Conservation (phyloP, 2,329 filamentous ascomycete species). For the Hypoxylon sp. region DNA sequence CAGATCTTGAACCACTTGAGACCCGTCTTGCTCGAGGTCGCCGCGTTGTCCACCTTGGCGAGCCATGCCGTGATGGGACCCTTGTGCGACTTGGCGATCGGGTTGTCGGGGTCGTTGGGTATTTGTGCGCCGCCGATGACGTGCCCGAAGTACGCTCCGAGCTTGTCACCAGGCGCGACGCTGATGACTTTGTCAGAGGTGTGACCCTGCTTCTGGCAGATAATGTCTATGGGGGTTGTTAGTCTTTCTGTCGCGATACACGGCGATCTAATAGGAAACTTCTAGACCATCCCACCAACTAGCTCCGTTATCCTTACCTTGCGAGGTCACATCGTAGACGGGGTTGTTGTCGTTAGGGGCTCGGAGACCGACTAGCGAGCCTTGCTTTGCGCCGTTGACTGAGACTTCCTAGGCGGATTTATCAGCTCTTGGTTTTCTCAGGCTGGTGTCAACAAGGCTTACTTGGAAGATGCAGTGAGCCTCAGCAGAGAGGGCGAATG, state of each 20-base stretch:
- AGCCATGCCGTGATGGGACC: conserved; percentile 69
- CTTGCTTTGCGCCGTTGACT: conserved; percentile 62
- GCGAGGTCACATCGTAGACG: conserved; percentile 64
- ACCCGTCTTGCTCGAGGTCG: conserved; percentile 58
- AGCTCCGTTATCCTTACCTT: conserved; percentile 42
- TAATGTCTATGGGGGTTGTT: conserved; percentile 56
- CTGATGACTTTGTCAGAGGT: conserved; percentile 62
- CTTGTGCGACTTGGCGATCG: conserved; percentile 69
- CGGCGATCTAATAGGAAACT: background rate
- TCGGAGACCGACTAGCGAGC: conserved; percentile 62
- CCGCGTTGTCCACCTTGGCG: conserved; percentile 67
- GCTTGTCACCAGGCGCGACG: conserved; percentile 65
- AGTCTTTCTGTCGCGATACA: conserved; percentile 5
- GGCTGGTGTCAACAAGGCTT: conserved; percentile 11
- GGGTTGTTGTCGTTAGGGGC: conserved; percentile 68
- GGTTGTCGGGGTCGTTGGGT: conserved; percentile 65
- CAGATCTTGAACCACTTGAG: conserved; percentile 70
- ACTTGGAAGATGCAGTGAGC: conserved; percentile 63
- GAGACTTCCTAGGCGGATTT: conserved; percentile 58
- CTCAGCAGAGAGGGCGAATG: conserved; percentile 56
- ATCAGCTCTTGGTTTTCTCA: conserved; percentile 32
- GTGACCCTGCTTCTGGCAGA: conserved; percentile 63
- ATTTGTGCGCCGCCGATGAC: conserved; percentile 68
- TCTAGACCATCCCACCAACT: background rate
- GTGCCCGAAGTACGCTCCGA: conserved; percentile 68